phyloP scores from a whole-genome alignment of 2,329 filamentous ascomycete species.

The Oidium heveae region DNA sequence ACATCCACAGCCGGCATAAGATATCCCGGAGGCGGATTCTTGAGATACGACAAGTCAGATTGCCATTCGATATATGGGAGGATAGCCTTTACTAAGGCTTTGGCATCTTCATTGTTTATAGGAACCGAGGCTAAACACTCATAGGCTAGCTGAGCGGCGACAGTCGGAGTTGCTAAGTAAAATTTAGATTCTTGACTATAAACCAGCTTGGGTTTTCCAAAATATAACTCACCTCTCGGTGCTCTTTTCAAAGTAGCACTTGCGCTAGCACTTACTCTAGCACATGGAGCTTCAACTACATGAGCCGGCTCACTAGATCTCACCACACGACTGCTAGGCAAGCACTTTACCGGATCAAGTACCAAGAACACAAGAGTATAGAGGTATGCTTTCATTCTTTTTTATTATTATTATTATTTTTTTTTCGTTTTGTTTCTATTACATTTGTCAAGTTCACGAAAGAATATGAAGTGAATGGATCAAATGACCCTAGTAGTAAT shows the following conservation, averaged over 20 bases:
- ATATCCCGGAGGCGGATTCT: constrained; percentile 25
- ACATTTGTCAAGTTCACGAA: too few species aligned
- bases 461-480: too few species aligned
- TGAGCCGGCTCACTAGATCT: not conserved
- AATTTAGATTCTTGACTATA: not conserved
- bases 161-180: constrained; percentile 4
- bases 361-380: not conserved
- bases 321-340: not conserved
- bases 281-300: not conserved
- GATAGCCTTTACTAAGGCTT: constrained; percentile 6
- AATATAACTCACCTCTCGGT: not conserved
- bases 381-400: not conserved
- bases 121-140: constrained; percentile 10
- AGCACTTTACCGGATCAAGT: not conserved
- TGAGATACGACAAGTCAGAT: constrained; percentile 15
- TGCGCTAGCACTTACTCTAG: constrained; percentile 4
- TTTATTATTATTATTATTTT: too few species aligned
- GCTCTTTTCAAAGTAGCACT: not conserved
- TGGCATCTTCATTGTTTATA: constrained; percentile 6
- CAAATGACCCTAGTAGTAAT: too few species aligned
- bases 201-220: too few species aligned
- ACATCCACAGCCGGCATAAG: constrained; percentile 16
- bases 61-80: constrained; percentile 11
- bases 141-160: constrained; percentile 7
- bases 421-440: too few species aligned